Evolutionary conservation across 2,329 filamentous ascomycete genomes (phyloP), one percentile per base, ranked within the genome.

Genomic region (Phaeosphaeria sp.): DNA sequence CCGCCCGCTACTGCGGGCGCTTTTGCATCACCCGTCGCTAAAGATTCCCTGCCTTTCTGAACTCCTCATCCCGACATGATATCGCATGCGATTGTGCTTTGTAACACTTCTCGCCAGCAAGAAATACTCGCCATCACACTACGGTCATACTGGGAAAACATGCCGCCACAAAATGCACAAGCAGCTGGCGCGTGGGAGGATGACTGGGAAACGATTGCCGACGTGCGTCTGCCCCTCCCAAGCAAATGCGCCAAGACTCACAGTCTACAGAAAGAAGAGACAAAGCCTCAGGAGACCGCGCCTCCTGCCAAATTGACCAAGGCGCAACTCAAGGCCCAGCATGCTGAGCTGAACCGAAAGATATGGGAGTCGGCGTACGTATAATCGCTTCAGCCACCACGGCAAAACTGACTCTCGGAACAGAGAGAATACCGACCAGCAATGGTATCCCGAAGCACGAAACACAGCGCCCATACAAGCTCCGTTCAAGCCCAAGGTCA

Each of bases 331-430:
- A 83, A 91, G 61, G 91, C 91, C 13, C 86, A 89, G 74, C 94
- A 98, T 75, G 87, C 86, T 25, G 92, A 97, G 75, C 85, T 89
- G 52, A 96, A 97, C 75, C 87, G 89, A 69, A 90, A 91, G 76
- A 80, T 97, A 55, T 97, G 94, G 94, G 87, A 95, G 72, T 89
- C 92, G 72, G 94, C 93, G 90, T 95, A 87, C 55, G 87, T 69
- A 21, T 27, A 24, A 25, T 25, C n/a, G 22, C 21, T 21, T 18
- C 27, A 17, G 21, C 43, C 6, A 30, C 17, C 27, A 51, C 18
- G 43, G 21, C 46, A 24, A 42, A 48, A 59, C 66, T 74, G 53
- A 74, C 57, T 45, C 27, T 47, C 43, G 40, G 21, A 17, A 51
- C 71, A 93, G 90, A 50, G 92, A 97, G 77, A 83, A 90, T 8